Evolutionary conservation across 129 eudicot species (phyloP).

Genomic region (Ambrosia artemisiifolia): DNA sequence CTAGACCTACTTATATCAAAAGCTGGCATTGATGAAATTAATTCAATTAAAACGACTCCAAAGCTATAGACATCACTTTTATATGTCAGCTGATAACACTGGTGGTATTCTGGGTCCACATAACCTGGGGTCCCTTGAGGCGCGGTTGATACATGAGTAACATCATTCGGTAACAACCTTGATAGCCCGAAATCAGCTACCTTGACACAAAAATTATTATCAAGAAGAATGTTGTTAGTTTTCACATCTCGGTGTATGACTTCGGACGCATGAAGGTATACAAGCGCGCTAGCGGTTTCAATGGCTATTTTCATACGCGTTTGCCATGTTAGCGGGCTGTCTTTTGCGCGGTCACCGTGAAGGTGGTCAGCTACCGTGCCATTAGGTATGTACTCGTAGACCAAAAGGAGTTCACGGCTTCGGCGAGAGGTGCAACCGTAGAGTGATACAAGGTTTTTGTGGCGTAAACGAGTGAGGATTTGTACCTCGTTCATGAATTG

Average conservation of each 20-base stretch:
- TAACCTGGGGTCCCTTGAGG: slow-evolving; percentile 98
- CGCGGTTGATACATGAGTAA: slow-evolving; percentile 80
- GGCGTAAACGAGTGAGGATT: slow-evolving; percentile 60
- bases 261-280: slow-evolving; percentile 76
- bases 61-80: slow-evolving; percentile 93
- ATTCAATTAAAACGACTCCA: slow-evolving; percentile 84
- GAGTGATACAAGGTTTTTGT: slow-evolving; percentile 57
- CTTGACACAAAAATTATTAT: slow-evolving; percentile 40
- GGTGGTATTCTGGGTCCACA: slow-evolving; percentile 82
- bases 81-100: slow-evolving; percentile 70
- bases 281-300: slow-evolving; percentile 71
- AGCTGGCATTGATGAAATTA: slow-evolving; percentile 84
- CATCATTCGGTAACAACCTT: slow-evolving; percentile 58
- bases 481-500: slow-evolving; percentile 83
- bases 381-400: slow-evolving; percentile 52
- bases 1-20: slow-evolving; percentile 73
- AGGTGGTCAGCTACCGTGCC: slow-evolving; percentile 82
- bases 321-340: slow-evolving; percentile 52
- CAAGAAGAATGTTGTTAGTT: slow-evolving; percentile 51
- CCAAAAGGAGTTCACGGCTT: slow-evolving; percentile 62
- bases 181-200: slow-evolving; percentile 66
- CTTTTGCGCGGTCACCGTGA: slow-evolving; percentile 52
- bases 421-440: slow-evolving; percentile 76
- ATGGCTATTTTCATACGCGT: slow-evolving; percentile 72
- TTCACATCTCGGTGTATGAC: slow-evolving; percentile 61